Evolutionary conservation across 805 yeast species (phyloP), one percentile per base, ranked within the genome.

Genomic region (Schwanniomyces sp.): DNA sequence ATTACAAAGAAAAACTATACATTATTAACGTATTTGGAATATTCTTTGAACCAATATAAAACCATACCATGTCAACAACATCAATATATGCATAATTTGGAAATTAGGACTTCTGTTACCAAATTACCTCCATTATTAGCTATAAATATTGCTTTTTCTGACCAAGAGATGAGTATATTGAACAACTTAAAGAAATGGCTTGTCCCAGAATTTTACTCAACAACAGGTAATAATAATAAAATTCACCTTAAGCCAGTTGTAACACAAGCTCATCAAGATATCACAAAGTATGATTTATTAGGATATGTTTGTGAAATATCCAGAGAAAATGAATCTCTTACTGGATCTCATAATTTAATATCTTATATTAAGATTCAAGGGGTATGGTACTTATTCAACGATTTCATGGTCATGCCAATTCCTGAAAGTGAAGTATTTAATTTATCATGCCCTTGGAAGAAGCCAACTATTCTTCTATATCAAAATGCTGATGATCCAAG

Each of bases 361-460:
- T 78, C 91, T 0, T 79, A 78, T 54, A 75, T 79, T 2, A 76
- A 76, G 51, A 67, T 81, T 4, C 70, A 66, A 12, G 75, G 75
- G 41, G 61, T 61, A 55, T 94, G 99, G 99, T 82, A 77, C 58
- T 64, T 94, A 60, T 90, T 94, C 64, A 94, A 94, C 61, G 98
- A 94, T 64, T 94, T 92, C 66, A 70, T 94, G 53, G 98, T 91
- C 12, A 79, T 82, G 56, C 84, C 82, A 21, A 75, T 94, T 0
- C 76, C 85, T 1, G 88, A 85, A 55, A 78, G 76, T 11, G 97
- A 94, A 55, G 97, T 88, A 0, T 74, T 91, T 41, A 81, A 90
- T 60, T 66, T 90, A 41, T 69, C 82, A 1, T 74, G 76, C 42
- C 75, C 85, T 72, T 91, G 97, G 96, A 94, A 94, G 62, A 81